A percentile compares a stretch with the other conserved stretches of the same genome.
These are phyloP conservation scores for Erysiphe pulchra DNA, from an alignment of 2,329 filamentous ascomycete genomes.

Conservation along the genomic window DNA sequence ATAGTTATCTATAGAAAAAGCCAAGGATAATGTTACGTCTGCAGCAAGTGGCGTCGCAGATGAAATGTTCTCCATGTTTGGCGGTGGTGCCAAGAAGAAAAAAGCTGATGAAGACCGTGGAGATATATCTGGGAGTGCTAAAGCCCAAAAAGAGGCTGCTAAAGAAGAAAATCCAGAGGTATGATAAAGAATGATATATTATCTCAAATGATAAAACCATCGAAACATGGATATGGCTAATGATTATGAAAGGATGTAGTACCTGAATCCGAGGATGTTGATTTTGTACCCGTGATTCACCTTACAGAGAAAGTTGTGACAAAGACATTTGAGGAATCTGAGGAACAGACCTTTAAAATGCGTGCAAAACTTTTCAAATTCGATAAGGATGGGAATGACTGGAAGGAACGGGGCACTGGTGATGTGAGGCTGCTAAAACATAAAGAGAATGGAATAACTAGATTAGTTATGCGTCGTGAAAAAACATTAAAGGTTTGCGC, in stretches of 20 bases:
- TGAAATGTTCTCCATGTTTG: constrained; percentile 93
- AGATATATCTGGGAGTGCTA: constrained; percentile 72
- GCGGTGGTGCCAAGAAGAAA: constrained; percentile 89
- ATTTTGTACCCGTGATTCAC: constrained; percentile 92
- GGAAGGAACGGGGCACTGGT: constrained; percentile 97
- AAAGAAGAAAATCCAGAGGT: constrained; percentile 4
- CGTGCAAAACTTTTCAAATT: constrained; percentile 99
- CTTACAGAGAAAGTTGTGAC: constrained; percentile 90
- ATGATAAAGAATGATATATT: background rate
- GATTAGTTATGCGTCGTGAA: constrained; percentile 94
- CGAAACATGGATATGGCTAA: too few relatives aligned
- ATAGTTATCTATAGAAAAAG: constrained; percentile 13
- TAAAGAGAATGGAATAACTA: constrained; percentile 94
- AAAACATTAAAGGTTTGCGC: constrained; percentile 99
- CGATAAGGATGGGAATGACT: constrained; percentile 71
- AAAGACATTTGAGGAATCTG: constrained; percentile 94
- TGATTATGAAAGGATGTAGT: constrained; percentile 31
- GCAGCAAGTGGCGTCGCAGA: constrained; percentile 21
- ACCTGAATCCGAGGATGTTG: constrained; percentile 72
- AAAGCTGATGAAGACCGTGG: constrained; percentile 63
- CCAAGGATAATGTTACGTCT: constrained; percentile 14
- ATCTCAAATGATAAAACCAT: too few relatives aligned
- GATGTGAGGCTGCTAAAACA: constrained; percentile 94
- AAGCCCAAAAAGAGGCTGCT: constrained; percentile 28
- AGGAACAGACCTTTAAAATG: constrained; percentile 99